Evolutionary conservation across 495 filamentous ascomycete genomes (phyloP).

Genomic region (Cercophora newfieldiana): DNA sequence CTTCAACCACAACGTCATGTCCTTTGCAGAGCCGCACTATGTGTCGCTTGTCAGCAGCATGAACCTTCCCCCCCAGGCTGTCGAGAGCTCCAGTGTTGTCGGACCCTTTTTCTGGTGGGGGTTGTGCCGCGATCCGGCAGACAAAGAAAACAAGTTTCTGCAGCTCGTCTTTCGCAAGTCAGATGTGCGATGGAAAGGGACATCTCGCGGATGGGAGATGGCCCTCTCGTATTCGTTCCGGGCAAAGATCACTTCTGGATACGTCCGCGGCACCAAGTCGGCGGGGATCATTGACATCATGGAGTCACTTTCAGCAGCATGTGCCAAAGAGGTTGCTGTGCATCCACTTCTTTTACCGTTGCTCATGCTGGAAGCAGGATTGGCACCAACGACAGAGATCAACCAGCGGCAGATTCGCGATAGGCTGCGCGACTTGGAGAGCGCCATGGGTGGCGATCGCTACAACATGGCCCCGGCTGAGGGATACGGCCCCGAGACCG

Average conservation of each 20-base stretch:
- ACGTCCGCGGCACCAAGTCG: conserved; percentile 31
- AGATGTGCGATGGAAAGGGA: conserved; percentile 35
- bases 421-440: conserved; percentile 32
- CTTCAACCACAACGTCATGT: too few species aligned
- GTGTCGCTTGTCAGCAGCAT: conserved; percentile 29
- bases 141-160: too few species aligned
- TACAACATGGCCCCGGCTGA: conserved; percentile 31
- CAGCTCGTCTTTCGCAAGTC: conserved; percentile 37
- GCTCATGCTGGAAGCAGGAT: conserved; percentile 31
- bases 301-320: conserved; percentile 30
- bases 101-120: conserved; percentile 41
- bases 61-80: conserved; percentile 29
- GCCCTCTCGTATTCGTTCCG: conserved; percentile 35
- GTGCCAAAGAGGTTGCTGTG: conserved; percentile 22
- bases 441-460: conserved; percentile 33
- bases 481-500: conserved; percentile 25
- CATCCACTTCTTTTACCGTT: conserved; percentile 36
- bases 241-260: conserved; percentile 32
- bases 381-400: conserved; percentile 31
- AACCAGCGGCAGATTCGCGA: conserved; percentile 36
- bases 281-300: conserved; percentile 27
- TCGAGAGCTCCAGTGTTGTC: conserved; percentile 35
- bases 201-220: conserved; percentile 37
- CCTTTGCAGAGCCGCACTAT: too few species aligned
- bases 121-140: too few species aligned